Evolutionary conservation across 2,329 filamentous ascomycete species (phyloP).

Genomic region (Colletotrichum liaoningense): DNA sequence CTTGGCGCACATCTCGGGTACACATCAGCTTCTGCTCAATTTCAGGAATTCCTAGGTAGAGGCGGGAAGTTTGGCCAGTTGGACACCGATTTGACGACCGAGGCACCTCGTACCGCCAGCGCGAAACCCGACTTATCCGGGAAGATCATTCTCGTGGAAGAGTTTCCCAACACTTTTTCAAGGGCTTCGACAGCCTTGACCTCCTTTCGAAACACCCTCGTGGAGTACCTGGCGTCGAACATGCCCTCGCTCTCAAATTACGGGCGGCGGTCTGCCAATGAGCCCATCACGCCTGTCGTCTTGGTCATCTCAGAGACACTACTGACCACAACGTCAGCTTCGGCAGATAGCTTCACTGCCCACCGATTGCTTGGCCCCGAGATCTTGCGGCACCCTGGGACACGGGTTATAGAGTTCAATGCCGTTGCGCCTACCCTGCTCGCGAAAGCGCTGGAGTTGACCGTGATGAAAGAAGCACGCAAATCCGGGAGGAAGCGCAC

Average conservation of each 20-base stretch:
- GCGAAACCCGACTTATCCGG: slow-evolving; percentile 42
- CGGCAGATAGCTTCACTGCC: slow-evolving; percentile 91
- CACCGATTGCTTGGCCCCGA: slow-evolving; percentile 90
- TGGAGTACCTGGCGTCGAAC: slow-evolving; percentile 79
- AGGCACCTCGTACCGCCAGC: slow-evolving; percentile 15
- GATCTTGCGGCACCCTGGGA: slow-evolving; percentile 83
- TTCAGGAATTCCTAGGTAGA: slow-evolving; percentile 90
- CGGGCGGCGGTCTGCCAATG: slow-evolving; percentile 52
- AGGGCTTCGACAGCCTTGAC: slow-evolving; percentile 72
- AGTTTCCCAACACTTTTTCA: slow-evolving; percentile 82
- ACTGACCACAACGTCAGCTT: slow-evolving; percentile 84
- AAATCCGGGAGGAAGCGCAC: slow-evolving; percentile 80
- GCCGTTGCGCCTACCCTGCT: slow-evolving; percentile 88
- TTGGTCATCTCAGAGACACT: slow-evolving; percentile 94
- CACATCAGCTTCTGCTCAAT: slow-evolving; percentile 80
- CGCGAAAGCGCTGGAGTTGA: slow-evolving; percentile 82
- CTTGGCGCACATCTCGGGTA: slow-evolving; percentile 69
- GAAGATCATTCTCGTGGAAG: slow-evolving; percentile 80
- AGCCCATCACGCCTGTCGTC: slow-evolving; percentile 77
- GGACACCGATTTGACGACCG: slow-evolving; percentile 51
- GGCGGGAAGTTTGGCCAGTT: slow-evolving; percentile 84
- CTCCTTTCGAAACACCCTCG: slow-evolving; percentile 80
- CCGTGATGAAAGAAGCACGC: slow-evolving; percentile 87
- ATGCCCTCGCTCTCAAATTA: slow-evolving; percentile 66
- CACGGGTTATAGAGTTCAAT: slow-evolving; percentile 91